A percentile compares a stretch with the other conserved stretches of the same genome.
phyloP scores from a whole-genome alignment of 345 rosid species.

The Populus tremula region DNA sequence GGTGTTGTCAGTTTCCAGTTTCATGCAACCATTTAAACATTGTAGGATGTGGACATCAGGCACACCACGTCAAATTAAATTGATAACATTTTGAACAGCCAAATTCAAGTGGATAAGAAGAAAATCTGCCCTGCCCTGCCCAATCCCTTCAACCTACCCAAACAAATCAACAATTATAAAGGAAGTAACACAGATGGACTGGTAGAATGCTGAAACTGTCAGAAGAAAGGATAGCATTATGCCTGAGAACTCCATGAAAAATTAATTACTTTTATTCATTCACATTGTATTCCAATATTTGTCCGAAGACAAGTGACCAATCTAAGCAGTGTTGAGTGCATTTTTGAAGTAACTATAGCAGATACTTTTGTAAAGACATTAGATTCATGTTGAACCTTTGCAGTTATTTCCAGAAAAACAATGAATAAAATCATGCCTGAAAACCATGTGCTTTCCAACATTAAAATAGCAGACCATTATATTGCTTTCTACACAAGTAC shows the following conservation, averaged over 20 bases:
- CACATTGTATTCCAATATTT: too few species aligned
- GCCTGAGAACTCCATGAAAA: not conserved
- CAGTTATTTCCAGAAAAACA: not conserved
- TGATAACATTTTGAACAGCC: not conserved
- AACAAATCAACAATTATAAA: not conserved
- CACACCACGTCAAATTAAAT: not conserved
- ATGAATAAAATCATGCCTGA: not conserved
- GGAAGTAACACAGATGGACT: not conserved
- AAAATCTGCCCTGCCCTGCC: not conserved
- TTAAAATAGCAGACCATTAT: not conserved
- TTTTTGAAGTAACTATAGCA: not conserved
- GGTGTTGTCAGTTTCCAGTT: not conserved
- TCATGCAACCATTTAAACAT: not conserved
- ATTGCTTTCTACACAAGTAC: not conserved
- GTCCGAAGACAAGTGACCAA: not conserved
- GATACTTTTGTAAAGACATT: not conserved
- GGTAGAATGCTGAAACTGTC: not conserved
- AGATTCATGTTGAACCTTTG: not conserved
- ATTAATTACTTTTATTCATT: too few species aligned
- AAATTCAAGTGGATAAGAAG: not conserved
- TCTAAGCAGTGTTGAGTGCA: not conserved
- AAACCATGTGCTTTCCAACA: not conserved
- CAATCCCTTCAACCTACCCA: not conserved
- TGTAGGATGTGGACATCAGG: not conserved
- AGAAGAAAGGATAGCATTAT: not conserved